Evolutionary conservation across 768 basidiomycete species (phyloP), one percentile per base, ranked within the genome.

Genomic region (Phylloporus scabripes): DNA sequence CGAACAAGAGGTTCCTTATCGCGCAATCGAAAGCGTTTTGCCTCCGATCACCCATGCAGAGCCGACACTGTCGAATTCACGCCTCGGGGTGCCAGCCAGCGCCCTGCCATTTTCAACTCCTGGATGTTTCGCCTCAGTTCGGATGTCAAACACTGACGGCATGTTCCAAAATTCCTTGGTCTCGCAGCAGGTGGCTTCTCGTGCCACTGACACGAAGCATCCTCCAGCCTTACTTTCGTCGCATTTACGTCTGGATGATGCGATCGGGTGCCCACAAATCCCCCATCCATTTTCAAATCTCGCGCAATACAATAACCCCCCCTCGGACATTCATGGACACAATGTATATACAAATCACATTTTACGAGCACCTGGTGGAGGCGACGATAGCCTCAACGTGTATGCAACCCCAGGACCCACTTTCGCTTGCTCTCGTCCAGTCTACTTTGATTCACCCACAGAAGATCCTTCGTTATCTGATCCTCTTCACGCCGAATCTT

Each of bases 391-490:
- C 17, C 15, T 49, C 42, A 56, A 55, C 50, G 44, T 64, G 43
- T 80, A 72, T 55, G 63, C 69, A n/a, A 77, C 75, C 42, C 80
- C 81, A 32, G 78, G 78, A 21, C 78, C 78, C 32, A 68, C 56
- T 43, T 59, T 55, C 59, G 37, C 58, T 37, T 55, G 51, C 36
- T 65, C 67, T 41, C 66, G 53, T 20, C 61, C 69, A 6, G 59
- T 77, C 29, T 76, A 78, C 62, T 77, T 78, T 55, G 76, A 80
- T 58, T 77, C 75, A 2, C 77, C 77, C 2, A 68, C 70, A 26
- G 76, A 79, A 61, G 76, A 78, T 52, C 75, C 75, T 32, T 64
- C 67, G 42, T 48, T 58, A 32, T 71, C 74, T 26, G 70, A 70
- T 54, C 69, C 72, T 55, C 61, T 72, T 32, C 61, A 69, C 26